Evolutionary conservation across 805 yeast species (phyloP).

Genomic region (Cyberlindnera mycetangii): DNA sequence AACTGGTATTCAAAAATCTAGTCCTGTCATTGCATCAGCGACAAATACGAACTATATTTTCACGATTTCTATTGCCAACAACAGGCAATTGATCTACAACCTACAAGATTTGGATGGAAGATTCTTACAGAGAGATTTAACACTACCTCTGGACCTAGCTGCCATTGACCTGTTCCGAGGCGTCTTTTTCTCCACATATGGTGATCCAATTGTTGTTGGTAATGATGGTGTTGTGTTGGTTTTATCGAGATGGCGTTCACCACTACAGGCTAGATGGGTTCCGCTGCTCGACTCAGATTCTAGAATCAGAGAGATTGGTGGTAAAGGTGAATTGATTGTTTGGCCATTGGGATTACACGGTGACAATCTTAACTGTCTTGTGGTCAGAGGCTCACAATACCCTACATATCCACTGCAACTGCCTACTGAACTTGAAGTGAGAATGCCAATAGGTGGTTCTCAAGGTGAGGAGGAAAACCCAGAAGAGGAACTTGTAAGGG

Average conservation of each 20-base stretch:
- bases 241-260: constrained; percentile 73
- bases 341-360: constrained; percentile 86
- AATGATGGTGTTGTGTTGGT: constrained; percentile 68
- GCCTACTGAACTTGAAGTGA: constrained; percentile 73
- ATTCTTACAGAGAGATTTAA: constrained; percentile 44
- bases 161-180: constrained; percentile 45
- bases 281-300: constrained; percentile 62
- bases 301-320: constrained; percentile 48
- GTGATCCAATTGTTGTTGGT: constrained; percentile 91
- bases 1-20: constrained; percentile 60
- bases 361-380: constrained; percentile 69
- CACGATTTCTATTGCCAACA: constrained; percentile 31
- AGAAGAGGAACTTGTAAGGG: constrained; percentile 64
- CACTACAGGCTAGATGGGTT: constrained; percentile 79
- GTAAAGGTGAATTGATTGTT: constrained; percentile 55
- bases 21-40: constrained; percentile 61
- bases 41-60: constrained; percentile 30
- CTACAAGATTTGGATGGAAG: constrained; percentile 47
- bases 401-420: constrained; percentile 85
- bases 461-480: constrained; percentile 32
- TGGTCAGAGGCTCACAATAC: constrained; percentile 66
- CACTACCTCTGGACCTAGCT: constrained; percentile 39
- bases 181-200: constrained; percentile 80
- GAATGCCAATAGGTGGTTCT: constrained; percentile 52
- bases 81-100: constrained; percentile 33